These are phyloP conservation scores for Mycena galericulata DNA, from an alignment of 768 basidiomycete genomes.

Conservation along the genomic window DNA sequence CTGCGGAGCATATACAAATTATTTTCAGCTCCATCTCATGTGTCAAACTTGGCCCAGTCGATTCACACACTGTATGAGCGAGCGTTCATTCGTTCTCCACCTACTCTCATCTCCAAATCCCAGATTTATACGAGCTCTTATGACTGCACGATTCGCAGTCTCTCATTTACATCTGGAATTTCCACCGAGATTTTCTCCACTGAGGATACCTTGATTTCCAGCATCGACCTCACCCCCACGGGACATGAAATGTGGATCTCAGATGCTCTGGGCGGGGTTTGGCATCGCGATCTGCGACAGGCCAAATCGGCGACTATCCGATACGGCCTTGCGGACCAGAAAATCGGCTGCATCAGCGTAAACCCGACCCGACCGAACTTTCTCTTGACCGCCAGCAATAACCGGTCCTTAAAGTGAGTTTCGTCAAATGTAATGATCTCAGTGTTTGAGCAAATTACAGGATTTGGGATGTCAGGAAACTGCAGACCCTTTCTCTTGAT, in stretches of 20 bases:
- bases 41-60: constrained; percentile 80
- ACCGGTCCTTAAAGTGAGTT: constrained; percentile 73
- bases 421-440: neutral
- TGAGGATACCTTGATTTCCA: constrained; percentile 73
- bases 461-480: constrained; percentile 84
- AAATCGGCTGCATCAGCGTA: constrained; percentile 84
- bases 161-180: constrained; percentile 79
- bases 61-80: constrained; percentile 76
- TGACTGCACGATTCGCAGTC: constrained; percentile 79
- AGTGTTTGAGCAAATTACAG: constrained; percentile 51
- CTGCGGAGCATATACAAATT: neutral
- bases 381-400: constrained; percentile 83
- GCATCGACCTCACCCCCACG: constrained; percentile 73
- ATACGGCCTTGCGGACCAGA: constrained; percentile 75
- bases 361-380: constrained; percentile 78
- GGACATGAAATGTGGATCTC: constrained; percentile 91
- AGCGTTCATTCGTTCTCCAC: constrained; percentile 2
- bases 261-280: constrained; percentile 76
- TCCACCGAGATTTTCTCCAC: constrained; percentile 77
- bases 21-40: constrained; percentile 69
- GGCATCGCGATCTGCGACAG: constrained; percentile 82
- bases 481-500: constrained; percentile 57
- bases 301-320: constrained; percentile 64
- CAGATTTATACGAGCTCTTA: constrained; percentile 88
- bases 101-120: constrained; percentile 5